Evolutionary conservation across 768 basidiomycete genomes (phyloP).

Genomic region (Psilocybe subaeruginosa): DNA sequence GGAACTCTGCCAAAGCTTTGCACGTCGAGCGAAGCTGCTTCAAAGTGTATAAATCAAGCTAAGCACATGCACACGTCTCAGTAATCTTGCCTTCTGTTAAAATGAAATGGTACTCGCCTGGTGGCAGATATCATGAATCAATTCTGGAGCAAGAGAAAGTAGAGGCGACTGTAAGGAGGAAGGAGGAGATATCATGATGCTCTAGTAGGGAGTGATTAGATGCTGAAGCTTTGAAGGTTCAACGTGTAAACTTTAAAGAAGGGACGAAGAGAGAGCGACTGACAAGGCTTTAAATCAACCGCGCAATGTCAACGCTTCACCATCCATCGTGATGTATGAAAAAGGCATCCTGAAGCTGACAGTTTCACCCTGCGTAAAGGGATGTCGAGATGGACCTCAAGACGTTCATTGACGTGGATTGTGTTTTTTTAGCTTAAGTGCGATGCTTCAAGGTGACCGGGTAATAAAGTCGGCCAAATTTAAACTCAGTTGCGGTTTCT

Average conservation of each 20-base stretch:
- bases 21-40: not conserved
- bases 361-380: too few relatives aligned
- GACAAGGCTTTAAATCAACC: too few relatives aligned
- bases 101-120: not conserved
- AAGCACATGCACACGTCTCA: not conserved
- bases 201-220: not conserved
- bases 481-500: too few relatives aligned
- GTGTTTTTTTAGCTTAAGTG: too few relatives aligned
- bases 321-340: too few relatives aligned
- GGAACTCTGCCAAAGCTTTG: not conserved
- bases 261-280: too few relatives aligned
- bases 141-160: not conserved
- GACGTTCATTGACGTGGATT: too few relatives aligned
- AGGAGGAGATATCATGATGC: not conserved
- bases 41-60: not conserved
- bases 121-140: not conserved
- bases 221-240: not conserved
- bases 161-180: not conserved
- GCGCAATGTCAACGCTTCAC: too few relatives aligned
- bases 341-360: too few relatives aligned
- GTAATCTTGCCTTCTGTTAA: not conserved
- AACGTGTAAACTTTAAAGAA: not conserved
- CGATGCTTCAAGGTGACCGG: too few relatives aligned
- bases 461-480: too few relatives aligned
- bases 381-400: too few relatives aligned